Evolutionary conservation across 805 yeast species (phyloP), one percentile per base, ranked within the genome.

Genomic region (Candida sakaeoensis): DNA sequence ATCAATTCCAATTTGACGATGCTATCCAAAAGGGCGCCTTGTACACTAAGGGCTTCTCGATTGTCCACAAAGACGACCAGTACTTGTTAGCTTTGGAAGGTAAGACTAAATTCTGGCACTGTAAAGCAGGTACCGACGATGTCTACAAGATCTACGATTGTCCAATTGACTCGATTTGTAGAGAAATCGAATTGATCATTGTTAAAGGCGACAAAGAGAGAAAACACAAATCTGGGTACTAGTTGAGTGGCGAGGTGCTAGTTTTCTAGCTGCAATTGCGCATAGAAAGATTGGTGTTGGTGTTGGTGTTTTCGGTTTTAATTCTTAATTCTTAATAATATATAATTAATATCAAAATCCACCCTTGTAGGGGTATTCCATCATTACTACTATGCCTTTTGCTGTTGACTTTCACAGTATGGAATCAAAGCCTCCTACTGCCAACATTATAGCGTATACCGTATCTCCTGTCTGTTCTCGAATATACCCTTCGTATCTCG

Each of bases 1-100:
- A 39, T 21, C 41, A 39, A 39, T 39, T 39, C 37, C 41, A 39
- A 39, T 39, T 39, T 21, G 41, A 39, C 25, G 13, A 19, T 14
- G 19, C 36, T 8, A 24, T 32, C 15, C 40, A 37, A 37, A 14
- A 26, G 5, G 40, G 26, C 25, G 27, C 40, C 8, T 32, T 37
- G 12, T 18, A 37, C 18, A 22, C 24, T 29, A 28, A 19, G 10
- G 40, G 40, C 13, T 37, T 24, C 15, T 14, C 40, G 2, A 37
- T 37, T 25, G 28, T 37, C 29, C 6, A 22, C 12, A 16, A 37
- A 18, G 36, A 37, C 31, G 24, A 24, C 14, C 19, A 30, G 8
- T 31, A 22, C 17, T 30, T 30, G n/a, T 37, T 37, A 33, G 40
- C 40, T 10, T 32, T 37, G n/a, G 30, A 32, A 21, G 17, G 26